phyloP scores from a whole-genome alignment of 768 basidiomycete genomes.

The Tulasnella sp. region DNA sequence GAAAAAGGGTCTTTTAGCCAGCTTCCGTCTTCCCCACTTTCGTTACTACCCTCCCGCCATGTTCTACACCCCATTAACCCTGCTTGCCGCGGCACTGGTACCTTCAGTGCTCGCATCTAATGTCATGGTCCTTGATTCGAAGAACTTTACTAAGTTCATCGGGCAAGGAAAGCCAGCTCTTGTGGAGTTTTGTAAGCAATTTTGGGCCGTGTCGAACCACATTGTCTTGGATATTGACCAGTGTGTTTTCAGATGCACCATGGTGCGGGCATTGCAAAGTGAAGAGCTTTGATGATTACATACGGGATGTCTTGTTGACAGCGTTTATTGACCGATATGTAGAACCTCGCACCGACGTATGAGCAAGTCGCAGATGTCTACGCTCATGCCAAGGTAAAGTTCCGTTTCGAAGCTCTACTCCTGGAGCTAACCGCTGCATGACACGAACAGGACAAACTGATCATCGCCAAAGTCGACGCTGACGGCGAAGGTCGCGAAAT shows the following conservation, averaged over 20 bases:
- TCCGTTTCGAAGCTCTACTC: not conserved
- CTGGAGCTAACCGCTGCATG: not conserved
- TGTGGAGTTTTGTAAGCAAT: constrained; percentile 71
- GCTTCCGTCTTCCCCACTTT: not conserved
- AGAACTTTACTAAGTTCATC: constrained; percentile 62
- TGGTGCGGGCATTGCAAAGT: constrained; percentile 94
- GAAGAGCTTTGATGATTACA: constrained; percentile 18
- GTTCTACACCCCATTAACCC: constrained; percentile 29
- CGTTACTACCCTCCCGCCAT: constrained; percentile 12
- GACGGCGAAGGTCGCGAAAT: constrained; percentile 72
- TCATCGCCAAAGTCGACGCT: constrained; percentile 87
- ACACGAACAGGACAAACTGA: constrained; percentile 45
- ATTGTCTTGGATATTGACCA: not conserved
- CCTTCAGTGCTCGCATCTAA: constrained; percentile 51
- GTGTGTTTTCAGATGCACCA: constrained; percentile 47
- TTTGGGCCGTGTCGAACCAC: not conserved
- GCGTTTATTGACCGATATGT: not conserved
- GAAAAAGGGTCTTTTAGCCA: constrained; percentile 1
- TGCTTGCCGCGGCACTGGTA: constrained; percentile 45
- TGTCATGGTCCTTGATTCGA: constrained; percentile 63
- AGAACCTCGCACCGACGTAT: constrained; percentile 81
- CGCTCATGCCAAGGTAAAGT: constrained; percentile 40
- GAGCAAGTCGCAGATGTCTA: constrained; percentile 88
- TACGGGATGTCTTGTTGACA: not conserved
- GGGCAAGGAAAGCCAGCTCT: constrained; percentile 73